These are phyloP conservation scores for Solanum medicagineum DNA, from an alignment of 257 asterid genomes.

Conservation along the genomic window DNA sequence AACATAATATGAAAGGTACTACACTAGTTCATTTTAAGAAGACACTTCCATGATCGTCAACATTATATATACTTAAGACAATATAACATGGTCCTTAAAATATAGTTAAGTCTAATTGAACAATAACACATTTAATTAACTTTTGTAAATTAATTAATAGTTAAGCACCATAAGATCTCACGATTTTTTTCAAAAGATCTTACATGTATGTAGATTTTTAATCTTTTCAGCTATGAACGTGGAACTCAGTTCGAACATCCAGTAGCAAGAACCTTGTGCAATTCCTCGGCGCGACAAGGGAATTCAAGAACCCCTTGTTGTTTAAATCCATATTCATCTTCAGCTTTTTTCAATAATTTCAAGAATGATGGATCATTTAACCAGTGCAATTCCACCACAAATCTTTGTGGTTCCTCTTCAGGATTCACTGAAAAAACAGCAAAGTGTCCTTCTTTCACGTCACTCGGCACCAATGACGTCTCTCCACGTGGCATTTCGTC, in stretches of 20 bases:
- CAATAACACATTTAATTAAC: neutral
- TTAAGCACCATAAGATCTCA: neutral
- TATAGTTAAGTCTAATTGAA: neutral
- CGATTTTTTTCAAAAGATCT: neutral
- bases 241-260: neutral
- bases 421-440: slow-evolving; percentile 11
- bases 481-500: neutral
- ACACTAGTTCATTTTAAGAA: neutral
- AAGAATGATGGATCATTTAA: slow-evolving; percentile 17
- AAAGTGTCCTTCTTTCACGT: slow-evolving; percentile 31
- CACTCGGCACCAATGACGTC: slow-evolving; percentile 1
- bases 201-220: neutral
- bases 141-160: neutral
- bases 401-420: slow-evolving; percentile 12
- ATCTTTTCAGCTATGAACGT: neutral
- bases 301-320: slow-evolving; percentile 19
- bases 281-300: slow-evolving; percentile 20
- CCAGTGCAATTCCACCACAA: slow-evolving; percentile 9
- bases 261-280: slow-evolving; percentile 2
- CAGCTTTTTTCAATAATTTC: slow-evolving; percentile 13
- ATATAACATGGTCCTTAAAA: neutral
- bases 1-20: neutral
- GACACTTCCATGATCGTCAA: neutral
- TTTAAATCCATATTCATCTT: slow-evolving; percentile 23
- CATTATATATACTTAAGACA: neutral